phyloP scores from a whole-genome alignment of 2,329 filamentous ascomycete species.

The Alternaria incomplexa region DNA sequence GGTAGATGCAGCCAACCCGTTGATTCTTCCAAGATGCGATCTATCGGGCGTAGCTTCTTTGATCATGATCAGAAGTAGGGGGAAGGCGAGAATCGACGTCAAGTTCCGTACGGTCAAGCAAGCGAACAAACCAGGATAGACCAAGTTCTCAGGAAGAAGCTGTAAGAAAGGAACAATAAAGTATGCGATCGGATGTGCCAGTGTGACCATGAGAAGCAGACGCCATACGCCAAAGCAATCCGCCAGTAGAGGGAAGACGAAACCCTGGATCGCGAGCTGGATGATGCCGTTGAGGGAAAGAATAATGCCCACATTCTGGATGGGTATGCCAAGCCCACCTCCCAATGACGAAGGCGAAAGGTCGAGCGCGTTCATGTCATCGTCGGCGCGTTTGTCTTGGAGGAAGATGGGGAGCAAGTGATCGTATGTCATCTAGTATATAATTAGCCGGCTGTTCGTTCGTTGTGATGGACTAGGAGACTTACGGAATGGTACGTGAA shows the following conservation, averaged over 20 bases:
- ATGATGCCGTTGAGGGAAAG: slow-evolving; percentile 74
- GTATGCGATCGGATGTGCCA: slow-evolving; percentile 71
- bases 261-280: slow-evolving; percentile 73
- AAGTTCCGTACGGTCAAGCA: slow-evolving; percentile 70
- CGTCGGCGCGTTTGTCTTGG: slow-evolving; percentile 69
- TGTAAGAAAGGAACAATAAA: slow-evolving; percentile 72
- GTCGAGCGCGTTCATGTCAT: slow-evolving; percentile 38
- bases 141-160: slow-evolving; percentile 59
- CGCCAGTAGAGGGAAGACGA: slow-evolving; percentile 71
- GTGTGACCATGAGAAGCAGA: slow-evolving; percentile 68
- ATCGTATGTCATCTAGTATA: slow-evolving; percentile 78
- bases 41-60: slow-evolving; percentile 72
- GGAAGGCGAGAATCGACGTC: slow-evolving; percentile 71
- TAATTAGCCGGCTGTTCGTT: slow-evolving; percentile 2
- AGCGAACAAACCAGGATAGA: slow-evolving; percentile 69
- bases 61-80: slow-evolving; percentile 72
- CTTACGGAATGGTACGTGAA: slow-evolving; percentile 83
- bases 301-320: slow-evolving; percentile 71
- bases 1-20: slow-evolving; percentile 73
- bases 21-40: slow-evolving; percentile 71
- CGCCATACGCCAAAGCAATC: slow-evolving; percentile 70
- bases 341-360: slow-evolving; percentile 46
- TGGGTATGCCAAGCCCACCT: slow-evolving; percentile 70
- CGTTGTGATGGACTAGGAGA: not conserved
- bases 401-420: slow-evolving; percentile 92